Evolutionary conservation across 1,139 yeast species (phyloP).

Genomic region (Nakaseomyces nivariensis): DNA sequence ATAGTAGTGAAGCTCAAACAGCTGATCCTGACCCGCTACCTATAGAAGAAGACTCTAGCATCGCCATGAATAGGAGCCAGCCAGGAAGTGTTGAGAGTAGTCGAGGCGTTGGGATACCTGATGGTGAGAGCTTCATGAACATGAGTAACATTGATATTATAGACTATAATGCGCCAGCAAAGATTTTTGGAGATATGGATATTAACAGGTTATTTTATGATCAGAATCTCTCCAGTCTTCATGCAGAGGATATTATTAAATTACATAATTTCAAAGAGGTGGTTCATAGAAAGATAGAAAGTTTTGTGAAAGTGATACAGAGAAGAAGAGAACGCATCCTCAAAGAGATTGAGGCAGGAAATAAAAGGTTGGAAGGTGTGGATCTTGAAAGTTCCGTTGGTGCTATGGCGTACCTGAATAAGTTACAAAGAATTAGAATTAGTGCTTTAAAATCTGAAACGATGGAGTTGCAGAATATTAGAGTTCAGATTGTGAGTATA

Average conservation of each 20-base stretch:
- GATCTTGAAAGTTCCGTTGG: conserved; percentile 14
- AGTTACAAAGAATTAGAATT: conserved; percentile 24
- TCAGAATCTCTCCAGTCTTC: conserved; percentile 7
- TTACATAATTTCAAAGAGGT: conserved; percentile 14
- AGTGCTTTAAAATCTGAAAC: conserved; percentile 28
- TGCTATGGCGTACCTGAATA: conserved; percentile 14
- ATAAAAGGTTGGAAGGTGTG: conserved; percentile 12
- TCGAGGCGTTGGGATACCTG: neutral
- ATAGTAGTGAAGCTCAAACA: neutral
- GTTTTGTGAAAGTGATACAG: conserved; percentile 16
- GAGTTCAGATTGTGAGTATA: conserved; percentile 17
- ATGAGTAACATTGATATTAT: neutral
- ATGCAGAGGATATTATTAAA: conserved; percentile 12
- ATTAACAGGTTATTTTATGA: neutral
- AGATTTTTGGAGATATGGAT: conserved; percentile 1
- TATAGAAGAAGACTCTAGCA: neutral
- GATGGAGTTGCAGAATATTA: conserved; percentile 21
- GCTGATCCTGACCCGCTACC: neutral
- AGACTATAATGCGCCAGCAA: neutral
- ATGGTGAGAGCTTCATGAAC: neutral
- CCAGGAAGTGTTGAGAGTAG: conserved; percentile 1
- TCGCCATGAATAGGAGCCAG: neutral
- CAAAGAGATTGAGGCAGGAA: conserved; percentile 18
- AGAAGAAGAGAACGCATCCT: conserved; percentile 15
- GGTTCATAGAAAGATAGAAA: conserved; percentile 16